Evolutionary conservation across 768 basidiomycete genomes (phyloP), one percentile per base, ranked within the genome.

Genomic region (Mycena chlorophos): DNA sequence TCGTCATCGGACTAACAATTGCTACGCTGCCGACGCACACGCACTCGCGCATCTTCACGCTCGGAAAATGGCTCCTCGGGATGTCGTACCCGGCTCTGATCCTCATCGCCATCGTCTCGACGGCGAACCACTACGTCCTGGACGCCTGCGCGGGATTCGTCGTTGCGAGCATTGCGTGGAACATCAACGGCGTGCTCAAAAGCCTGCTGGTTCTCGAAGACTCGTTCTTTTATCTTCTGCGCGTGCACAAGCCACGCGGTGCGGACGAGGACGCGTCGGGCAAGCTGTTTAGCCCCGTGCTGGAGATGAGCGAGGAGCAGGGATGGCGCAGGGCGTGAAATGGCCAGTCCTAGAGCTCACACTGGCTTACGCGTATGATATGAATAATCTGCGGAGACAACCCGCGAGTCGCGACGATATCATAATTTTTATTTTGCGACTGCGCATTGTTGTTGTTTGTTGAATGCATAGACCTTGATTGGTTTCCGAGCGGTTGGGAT

Each of bases 91-190:
- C 60, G 8, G 20, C 60, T 6, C 40, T 61, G 25, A 61, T 61
- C 50, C 56, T 61, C 10, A 51, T 61, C 26, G 60, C 60, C 28
- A 61, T 61, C 28, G 60, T 61, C 6, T 42, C 60, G 31, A 61
- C 60, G 25, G 60, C 60, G 46, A 61, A 61, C 45, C 60, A 61
- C 46, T 61, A 61, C 48, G 60, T 61, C 26, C 51, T 61, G 13
- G 60, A 61, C 29, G 60, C 60, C 10, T 54, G 31, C 2, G 60
- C 60, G 6, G 60, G 60, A n/a, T 57, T 57, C 34, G 40, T 61
- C 40, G 60, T 61, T 3, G 60, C 60, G 6, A 55, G 56, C 56
- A 52, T 61, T 22, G 60, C 56, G 29, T 61, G 60, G 60, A 61
- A 61, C 47, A 57, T 57, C 27, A 61, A 61, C 25, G 54, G 60